Evolutionary conservation across 768 basidiomycete species (phyloP).

Genomic region (Xerocomus brunneocitrinus): DNA sequence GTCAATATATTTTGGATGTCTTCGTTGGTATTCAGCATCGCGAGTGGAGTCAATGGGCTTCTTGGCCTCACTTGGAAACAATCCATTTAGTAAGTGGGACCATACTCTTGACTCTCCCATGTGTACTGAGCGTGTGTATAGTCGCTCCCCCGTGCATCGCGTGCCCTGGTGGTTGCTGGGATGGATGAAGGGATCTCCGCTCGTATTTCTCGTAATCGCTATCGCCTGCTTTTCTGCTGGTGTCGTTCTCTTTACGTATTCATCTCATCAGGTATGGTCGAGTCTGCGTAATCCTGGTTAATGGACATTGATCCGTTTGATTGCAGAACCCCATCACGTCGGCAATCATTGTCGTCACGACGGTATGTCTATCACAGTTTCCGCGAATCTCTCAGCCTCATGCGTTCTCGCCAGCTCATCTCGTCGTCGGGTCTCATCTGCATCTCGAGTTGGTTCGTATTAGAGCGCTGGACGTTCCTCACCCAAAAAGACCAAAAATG

Average conservation of each 20-base stretch:
- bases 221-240: conserved; percentile 80
- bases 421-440: conserved; percentile 39
- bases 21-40: conserved; percentile 49
- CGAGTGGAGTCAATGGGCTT: conserved; percentile 47
- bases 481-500: conserved; percentile 43
- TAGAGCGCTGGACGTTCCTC: conserved; percentile 44
- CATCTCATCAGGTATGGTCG: conserved; percentile 55
- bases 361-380: conserved; percentile 28
- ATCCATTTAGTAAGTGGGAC: conserved; percentile 43
- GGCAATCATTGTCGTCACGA: conserved; percentile 68
- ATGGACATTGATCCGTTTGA: not conserved
- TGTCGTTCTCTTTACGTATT: conserved; percentile 70
- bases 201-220: conserved; percentile 78
- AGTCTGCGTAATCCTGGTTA: not conserved
- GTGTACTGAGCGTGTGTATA: not conserved
- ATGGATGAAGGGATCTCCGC: conserved; percentile 81
- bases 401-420: conserved; percentile 17
- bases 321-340: conserved; percentile 54
- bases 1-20: conserved; percentile 54
- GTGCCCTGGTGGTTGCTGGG: conserved; percentile 58
- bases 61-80: conserved; percentile 53
- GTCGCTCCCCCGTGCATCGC: conserved; percentile 48
- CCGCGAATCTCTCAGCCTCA: not conserved
- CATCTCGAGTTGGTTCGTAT: conserved; percentile 49
- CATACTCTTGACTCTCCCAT: not conserved